These are phyloP conservation scores for Colletotrichum noveboracense DNA, from an alignment of 2,329 filamentous ascomycete genomes.

Conservation along the genomic window DNA sequence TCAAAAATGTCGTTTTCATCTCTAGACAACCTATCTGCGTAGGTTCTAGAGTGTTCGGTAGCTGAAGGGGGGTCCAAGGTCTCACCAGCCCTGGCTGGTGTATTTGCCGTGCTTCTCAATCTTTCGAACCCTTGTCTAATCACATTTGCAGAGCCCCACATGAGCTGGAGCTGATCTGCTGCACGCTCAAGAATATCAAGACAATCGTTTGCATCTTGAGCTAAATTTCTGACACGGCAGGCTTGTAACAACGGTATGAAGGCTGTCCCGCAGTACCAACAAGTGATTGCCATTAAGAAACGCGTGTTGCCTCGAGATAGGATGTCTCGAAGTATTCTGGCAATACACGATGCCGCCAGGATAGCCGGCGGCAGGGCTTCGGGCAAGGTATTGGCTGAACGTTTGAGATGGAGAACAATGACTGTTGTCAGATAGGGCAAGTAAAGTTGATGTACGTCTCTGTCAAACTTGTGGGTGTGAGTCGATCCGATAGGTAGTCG, in stretches of 20 bases:
- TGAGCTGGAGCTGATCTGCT: conserved; percentile 34
- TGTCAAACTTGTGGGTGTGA: conserved; percentile 37
- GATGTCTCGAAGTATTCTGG: conserved; percentile 42
- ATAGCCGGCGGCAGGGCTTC: conserved; percentile 40
- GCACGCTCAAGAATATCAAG: conserved; percentile 35
- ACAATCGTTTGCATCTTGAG: conserved; percentile 34
- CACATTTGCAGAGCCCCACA: conserved; percentile 42
- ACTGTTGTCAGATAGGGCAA: conserved; percentile 46
- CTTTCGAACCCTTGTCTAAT: conserved; percentile 36
- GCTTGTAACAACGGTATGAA: conserved; percentile 46
- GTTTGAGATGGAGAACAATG: conserved; percentile 42
- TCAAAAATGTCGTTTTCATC: conserved; percentile 27
- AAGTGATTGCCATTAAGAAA: conserved; percentile 47
- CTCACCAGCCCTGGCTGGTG: background rate
- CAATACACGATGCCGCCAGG: conserved; percentile 41
- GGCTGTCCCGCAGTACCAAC: conserved; percentile 47
- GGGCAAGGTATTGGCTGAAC: conserved; percentile 39
- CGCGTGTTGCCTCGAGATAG: conserved; percentile 40
- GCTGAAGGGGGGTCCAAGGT: background rate
- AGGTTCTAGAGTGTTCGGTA: background rate
- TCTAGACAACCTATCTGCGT: background rate
- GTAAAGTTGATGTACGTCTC: conserved; percentile 46
- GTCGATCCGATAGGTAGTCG: conserved; percentile 34
- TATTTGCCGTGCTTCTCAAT: conserved; percentile 18
- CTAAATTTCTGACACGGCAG: conserved; percentile 33